Percentiles rank a stretch among this genome's conserved stretches.
Evolutionary conservation across 805 yeast species (phyloP).

Genomic region (Lachancea kluyveri): DNA sequence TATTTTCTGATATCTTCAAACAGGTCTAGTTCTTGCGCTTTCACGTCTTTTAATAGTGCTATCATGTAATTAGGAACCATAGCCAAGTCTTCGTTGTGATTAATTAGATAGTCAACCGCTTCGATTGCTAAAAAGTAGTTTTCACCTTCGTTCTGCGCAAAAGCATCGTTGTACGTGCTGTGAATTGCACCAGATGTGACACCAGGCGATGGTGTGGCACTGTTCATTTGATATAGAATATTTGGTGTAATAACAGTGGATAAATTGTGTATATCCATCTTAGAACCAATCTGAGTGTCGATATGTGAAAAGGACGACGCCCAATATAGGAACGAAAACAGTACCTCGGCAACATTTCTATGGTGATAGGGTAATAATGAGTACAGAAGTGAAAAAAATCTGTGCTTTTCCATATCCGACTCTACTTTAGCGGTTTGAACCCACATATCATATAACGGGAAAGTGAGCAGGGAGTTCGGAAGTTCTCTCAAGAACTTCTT

Average conservation of each 20-base stretch:
- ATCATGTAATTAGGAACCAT: conserved; percentile 65
- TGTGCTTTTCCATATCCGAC: conserved; percentile 44
- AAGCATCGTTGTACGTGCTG: conserved; percentile 32
- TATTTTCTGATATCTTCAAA: conserved; percentile 16
- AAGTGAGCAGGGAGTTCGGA: conserved; percentile 86
- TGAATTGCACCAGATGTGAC: conserved; percentile 13
- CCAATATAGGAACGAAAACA: conserved; percentile 85
- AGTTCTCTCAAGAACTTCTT: conserved; percentile 88
- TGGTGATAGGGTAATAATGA: conserved; percentile 75
- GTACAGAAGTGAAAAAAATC: conserved; percentile 53
- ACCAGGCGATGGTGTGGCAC: conserved; percentile 25
- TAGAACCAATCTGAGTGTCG: conserved; percentile 85
- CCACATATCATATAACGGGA: conserved; percentile 72
- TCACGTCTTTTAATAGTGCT: conserved; percentile 37
- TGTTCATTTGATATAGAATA: conserved; percentile 57
- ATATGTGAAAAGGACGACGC: conserved; percentile 91
- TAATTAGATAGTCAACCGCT: conserved; percentile 77
- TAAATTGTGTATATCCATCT: conserved; percentile 92
- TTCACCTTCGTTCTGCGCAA: conserved; percentile 48
- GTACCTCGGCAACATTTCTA: conserved; percentile 80
- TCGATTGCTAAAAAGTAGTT: conserved; percentile 86
- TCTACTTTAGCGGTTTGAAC: conserved; percentile 54
- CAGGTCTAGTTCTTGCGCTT: conserved; percentile 10
- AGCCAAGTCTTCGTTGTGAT: conserved; percentile 71
- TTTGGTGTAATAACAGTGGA: conserved; percentile 96